Evolutionary conservation across 345 rosid genomes (phyloP).

Genomic region (Populus deltoides): DNA sequence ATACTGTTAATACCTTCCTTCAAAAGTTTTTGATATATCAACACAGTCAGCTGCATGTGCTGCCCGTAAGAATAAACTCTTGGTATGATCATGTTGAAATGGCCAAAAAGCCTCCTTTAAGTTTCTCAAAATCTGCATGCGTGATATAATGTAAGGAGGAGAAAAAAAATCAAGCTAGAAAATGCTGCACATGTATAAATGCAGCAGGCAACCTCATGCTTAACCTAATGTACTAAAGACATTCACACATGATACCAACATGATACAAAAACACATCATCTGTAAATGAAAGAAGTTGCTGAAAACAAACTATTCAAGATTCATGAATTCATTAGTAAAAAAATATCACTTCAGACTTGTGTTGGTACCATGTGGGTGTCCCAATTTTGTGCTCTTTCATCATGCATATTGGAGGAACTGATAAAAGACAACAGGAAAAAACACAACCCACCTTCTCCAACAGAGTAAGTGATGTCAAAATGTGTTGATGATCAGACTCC

Average conservation of each 20-base stretch:
- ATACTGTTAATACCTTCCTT: conserved; percentile 38
- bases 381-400: neutral
- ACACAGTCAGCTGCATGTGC: conserved; percentile 50
- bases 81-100: conserved; percentile 44
- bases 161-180: neutral
- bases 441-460: conserved; percentile 41
- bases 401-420: neutral
- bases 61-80: conserved; percentile 56
- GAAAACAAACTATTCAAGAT: neutral
- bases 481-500: conserved; percentile 55
- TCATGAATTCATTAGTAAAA: neutral
- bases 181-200: neutral
- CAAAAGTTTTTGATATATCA: conserved; percentile 31
- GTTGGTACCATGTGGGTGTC: neutral
- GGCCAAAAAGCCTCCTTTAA: conserved; percentile 73
- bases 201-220: neutral
- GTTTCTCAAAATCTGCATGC: conserved; percentile 42
- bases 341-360: neutral
- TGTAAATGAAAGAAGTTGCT: neutral
- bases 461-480: conserved; percentile 46
- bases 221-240: neutral
- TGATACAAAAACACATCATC: neutral
- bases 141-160: neutral
- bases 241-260: neutral
- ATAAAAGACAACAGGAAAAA: neutral